These are phyloP conservation scores for Plasmodium yoelii DNA, from an alignment of 169 alveolate species.

Conservation along the genomic window DNA sequence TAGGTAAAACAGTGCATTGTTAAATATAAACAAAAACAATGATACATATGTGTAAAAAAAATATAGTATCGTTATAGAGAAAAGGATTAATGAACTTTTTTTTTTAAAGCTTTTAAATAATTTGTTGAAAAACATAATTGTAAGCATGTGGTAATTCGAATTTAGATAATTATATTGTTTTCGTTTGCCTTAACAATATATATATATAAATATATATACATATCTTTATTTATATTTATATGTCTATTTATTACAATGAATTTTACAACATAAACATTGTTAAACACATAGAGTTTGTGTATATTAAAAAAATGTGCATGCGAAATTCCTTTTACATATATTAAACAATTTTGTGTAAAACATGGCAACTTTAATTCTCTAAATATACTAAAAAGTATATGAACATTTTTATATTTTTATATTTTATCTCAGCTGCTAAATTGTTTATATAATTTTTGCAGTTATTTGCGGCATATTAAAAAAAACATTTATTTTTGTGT, in stretches of 20 bases:
- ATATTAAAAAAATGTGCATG: not conserved
- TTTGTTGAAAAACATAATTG: slow-evolving; percentile 67
- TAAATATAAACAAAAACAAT: slow-evolving; percentile 54
- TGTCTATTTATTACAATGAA: slow-evolving; percentile 15
- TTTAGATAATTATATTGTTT: slow-evolving; percentile 1
- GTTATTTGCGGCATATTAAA: slow-evolving; percentile 9
- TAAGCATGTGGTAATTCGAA: slow-evolving; percentile 6
- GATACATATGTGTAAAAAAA: slow-evolving; percentile 71
- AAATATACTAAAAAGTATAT: not conserved
- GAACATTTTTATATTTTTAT: no score
- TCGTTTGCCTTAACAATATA: not conserved
- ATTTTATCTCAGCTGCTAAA: not conserved
- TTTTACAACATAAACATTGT: slow-evolving; percentile 10
- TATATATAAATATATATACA: no score
- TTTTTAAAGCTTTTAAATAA: slow-evolving; percentile 60
- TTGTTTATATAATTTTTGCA: not conserved
- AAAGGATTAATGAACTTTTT: slow-evolving; percentile 61
- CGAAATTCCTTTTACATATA: not conserved
- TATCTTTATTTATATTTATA: not conserved
- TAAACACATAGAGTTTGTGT: not conserved
- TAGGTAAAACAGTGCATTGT: slow-evolving; percentile 63
- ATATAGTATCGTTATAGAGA: slow-evolving; percentile 45
- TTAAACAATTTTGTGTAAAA: not conserved
- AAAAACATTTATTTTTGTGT: slow-evolving; percentile 16
- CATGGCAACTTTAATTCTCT: not conserved